These are phyloP conservation scores for Kodamaea kakaduensis DNA, from an alignment of 805 yeast species.

Conservation along the genomic window DNA sequence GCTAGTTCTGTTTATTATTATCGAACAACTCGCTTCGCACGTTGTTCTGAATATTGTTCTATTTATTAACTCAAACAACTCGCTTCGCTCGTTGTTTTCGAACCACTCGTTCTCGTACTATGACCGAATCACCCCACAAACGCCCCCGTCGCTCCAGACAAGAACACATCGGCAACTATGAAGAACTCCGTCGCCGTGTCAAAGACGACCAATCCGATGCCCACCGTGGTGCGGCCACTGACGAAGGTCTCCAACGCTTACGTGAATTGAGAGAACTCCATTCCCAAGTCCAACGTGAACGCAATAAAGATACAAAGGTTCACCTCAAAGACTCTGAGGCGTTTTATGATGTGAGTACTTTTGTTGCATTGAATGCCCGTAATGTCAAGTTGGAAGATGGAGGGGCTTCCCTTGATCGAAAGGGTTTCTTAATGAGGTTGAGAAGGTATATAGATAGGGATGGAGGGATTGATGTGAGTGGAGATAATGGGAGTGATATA, in stretches of 20 bases:
- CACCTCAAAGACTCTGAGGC: constrained; percentile 58
- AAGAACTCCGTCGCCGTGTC: constrained; percentile 23
- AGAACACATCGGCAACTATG: constrained; percentile 24
- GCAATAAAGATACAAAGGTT: constrained; percentile 31
- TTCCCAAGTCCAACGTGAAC: constrained; percentile 34
- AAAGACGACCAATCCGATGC: constrained; percentile 44
- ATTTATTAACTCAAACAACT: no score
- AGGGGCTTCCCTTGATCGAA: constrained; percentile 46
- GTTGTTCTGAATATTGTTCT: no score
- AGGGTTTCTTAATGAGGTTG: constrained; percentile 38
- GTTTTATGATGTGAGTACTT: constrained; percentile 53
- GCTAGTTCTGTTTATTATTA: no score
- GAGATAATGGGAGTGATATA: constrained; percentile 15
- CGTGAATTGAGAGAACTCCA: constrained; percentile 46
- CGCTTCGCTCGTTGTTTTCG: no score
- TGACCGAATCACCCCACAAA: constrained; percentile 3
- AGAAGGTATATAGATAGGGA: constrained; percentile 11
- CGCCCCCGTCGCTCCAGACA: constrained; percentile 4
- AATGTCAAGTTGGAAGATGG: constrained; percentile 57
- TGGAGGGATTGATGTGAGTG: constrained; percentile 1
- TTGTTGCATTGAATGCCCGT: constrained; percentile 61
- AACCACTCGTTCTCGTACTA: no score
- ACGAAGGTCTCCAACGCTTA: constrained; percentile 43
- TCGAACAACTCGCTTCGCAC: no score
- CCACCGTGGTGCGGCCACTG: constrained; percentile 56